Conservation (phyloP, 139 green algal species). For the Gonium pectorale region DNA sequence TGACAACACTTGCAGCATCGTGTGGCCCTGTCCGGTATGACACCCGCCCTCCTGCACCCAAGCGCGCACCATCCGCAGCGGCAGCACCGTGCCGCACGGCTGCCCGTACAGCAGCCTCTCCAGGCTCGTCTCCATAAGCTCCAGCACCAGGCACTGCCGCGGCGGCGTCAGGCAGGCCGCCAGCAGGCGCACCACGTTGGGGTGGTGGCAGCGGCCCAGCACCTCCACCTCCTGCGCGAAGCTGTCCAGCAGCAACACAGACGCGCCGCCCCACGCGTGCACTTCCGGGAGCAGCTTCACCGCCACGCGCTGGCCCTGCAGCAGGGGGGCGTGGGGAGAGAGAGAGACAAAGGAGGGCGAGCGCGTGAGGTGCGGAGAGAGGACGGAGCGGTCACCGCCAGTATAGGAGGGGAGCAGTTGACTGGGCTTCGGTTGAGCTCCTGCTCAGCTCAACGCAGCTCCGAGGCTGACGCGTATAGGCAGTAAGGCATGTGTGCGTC, state of each 20-base stretch:
- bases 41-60: too few species aligned
- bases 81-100: background rate
- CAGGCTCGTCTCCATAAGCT: slow-evolving; percentile 25
- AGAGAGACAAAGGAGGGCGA: too few species aligned
- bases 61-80: too few species aligned
- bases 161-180: slow-evolving; percentile 9
- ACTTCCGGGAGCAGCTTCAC: background rate
- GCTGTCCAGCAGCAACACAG: background rate
- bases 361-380: too few species aligned
- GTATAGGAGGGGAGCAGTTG: too few species aligned
- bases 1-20: background rate
- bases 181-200: slow-evolving; percentile 10
- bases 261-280: background rate
- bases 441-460: too few species aligned
- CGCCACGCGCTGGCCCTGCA: slow-evolving; percentile 6
- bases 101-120: background rate
- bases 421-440: too few species aligned
- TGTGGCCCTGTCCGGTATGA: too few species aligned
- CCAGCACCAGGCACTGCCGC: slow-evolving; percentile 24
- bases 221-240: slow-evolving; percentile 20
- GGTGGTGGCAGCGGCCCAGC: slow-evolving; percentile 7
- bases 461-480: too few species aligned
- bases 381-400: too few species aligned
- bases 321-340: too few species aligned
- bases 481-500: too few species aligned